Percentiles rank a stretch among this genome's conserved stretches.
Evolutionary conservation across 2,329 filamentous ascomycete genomes (phyloP).

Genomic region (Leptosphaerulina australis): DNA sequence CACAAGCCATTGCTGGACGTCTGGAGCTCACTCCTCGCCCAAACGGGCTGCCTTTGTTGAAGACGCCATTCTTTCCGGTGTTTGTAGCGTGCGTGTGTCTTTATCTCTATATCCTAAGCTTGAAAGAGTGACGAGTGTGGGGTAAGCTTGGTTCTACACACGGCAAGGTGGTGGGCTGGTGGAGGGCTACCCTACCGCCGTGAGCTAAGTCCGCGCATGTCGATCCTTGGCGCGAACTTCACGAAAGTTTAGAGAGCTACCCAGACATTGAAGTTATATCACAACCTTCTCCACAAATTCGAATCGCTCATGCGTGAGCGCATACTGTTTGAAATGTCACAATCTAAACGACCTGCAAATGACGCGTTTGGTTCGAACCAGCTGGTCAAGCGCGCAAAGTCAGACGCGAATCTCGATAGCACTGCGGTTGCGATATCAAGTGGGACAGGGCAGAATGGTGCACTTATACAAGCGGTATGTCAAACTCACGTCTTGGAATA

Average conservation of each 20-base stretch:
- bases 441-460: slow-evolving; percentile 62
- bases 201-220: slow-evolving; percentile 14
- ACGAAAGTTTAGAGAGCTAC: slow-evolving; percentile 18
- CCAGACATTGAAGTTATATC: slow-evolving; percentile 8
- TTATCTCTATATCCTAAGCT: background rate
- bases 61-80: slow-evolving; percentile 50
- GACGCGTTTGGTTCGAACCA: slow-evolving; percentile 80
- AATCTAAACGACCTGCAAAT: slow-evolving; percentile 90
- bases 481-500: slow-evolving; percentile 46
- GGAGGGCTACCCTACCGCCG: slow-evolving; percentile 6
- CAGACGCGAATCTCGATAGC: slow-evolving; percentile 61
- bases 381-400: slow-evolving; percentile 88
- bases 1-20: slow-evolving; percentile 26
- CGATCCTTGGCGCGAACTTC: slow-evolving; percentile 14
- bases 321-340: slow-evolving; percentile 68
- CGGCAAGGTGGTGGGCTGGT: slow-evolving; percentile 3
- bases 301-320: slow-evolving; percentile 1
- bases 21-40: slow-evolving; percentile 72
- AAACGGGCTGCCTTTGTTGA: slow-evolving; percentile 71
- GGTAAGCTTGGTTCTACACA: slow-evolving; percentile 2
- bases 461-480: slow-evolving; percentile 71
- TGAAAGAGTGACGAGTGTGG: slow-evolving; percentile 1
- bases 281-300: background rate
- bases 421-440: slow-evolving; percentile 65
- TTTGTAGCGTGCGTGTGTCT: background rate